Base-by-base conservation (phyloP, 225 moss, liverwort and hornwort species). In the Sphagnum tenellum region DNA sequence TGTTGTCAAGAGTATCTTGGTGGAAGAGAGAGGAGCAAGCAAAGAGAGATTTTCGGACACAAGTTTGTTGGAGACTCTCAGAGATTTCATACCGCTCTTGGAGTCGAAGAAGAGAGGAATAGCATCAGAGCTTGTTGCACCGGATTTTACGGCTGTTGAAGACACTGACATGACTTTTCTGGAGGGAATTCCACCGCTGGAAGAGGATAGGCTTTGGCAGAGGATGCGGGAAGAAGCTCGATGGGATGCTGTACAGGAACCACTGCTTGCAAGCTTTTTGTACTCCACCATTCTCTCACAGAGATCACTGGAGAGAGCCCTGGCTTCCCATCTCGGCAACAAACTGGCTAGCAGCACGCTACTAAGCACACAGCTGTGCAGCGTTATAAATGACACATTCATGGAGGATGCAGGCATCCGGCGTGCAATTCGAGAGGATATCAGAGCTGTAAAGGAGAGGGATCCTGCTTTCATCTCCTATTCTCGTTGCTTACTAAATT, bases 311-410 rank as follows among this genome's bases (percentile, higher is more conserved):
- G 86, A 86, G 74, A 79, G 86, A 68, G 77, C 86, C 52, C 79
- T 86, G 48, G 86, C 86, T 59, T 86, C 79, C 72, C 86, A 86
- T 46, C 86, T 86, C 64, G 86, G 82, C 61, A 86, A 82, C 86
- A 86, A 86, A 77, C 86, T 86, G 62, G 72, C 82, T 51, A 82
- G 75, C 48, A 82, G 73, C 46, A 86, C 86, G 46, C 77, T 86
- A 0, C 68, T 86, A 12, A 86, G 79, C 77, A 82, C 86, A 7
- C 86, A 86, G 62, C 86, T 86, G 64, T 86, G 79, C 48, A 86
- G 74, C 54, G 66, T 86, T 53, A 76, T 86, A 55, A 76, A 66
- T 73, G 86, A 86, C 71, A 86, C 79, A 8, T 82, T 86, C 50
- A 79, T 77, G 82, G 86, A 82, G 55, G 82, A 82, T 45, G 76